Conservation (phyloP, 1,284 basidiomycete species). For the Leccinum griseonigrum region DNA sequence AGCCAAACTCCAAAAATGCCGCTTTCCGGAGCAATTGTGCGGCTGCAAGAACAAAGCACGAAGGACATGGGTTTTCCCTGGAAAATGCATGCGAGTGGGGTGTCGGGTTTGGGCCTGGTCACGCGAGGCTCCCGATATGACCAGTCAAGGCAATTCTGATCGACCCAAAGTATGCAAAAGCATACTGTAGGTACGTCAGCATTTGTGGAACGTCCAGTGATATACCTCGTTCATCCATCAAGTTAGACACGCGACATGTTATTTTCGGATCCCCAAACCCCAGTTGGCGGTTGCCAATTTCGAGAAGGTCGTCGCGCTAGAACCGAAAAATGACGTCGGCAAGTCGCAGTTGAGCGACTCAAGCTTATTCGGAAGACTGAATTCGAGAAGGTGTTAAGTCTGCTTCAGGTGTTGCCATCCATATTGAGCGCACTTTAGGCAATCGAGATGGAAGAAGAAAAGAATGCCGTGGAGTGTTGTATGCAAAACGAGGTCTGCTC, state of each 20-base stretch:
- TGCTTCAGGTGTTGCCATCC: not conserved
- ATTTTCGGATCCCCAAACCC: slow-evolving; percentile 86
- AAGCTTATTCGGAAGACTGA: slow-evolving; percentile 81
- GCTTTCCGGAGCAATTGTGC: slow-evolving; percentile 82
- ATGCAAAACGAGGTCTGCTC: slow-evolving; percentile 61
- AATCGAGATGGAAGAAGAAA: slow-evolving; percentile 87
- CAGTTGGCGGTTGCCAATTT: slow-evolving; percentile 85
- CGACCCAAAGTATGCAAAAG: slow-evolving; percentile 91
- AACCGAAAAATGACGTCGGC: slow-evolving; percentile 85
- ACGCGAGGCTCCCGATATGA: slow-evolving; percentile 15
- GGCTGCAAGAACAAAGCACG: slow-evolving; percentile 73
- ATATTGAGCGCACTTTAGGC: slow-evolving; percentile 50
- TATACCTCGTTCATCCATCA: slow-evolving; percentile 7
- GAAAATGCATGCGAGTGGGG: slow-evolving; percentile 65
- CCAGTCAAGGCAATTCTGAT: slow-evolving; percentile 84
- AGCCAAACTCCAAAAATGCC: slow-evolving; percentile 73
- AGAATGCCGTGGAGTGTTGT: slow-evolving; percentile 71
- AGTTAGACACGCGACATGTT: slow-evolving; percentile 82
- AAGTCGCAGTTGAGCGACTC: slow-evolving; percentile 83
- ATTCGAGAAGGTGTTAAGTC: slow-evolving; percentile 73
- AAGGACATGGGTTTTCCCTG: slow-evolving; percentile 83
- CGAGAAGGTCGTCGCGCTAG: slow-evolving; percentile 82
- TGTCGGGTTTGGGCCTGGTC: slow-evolving; percentile 5
- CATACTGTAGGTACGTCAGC: slow-evolving; percentile 69
- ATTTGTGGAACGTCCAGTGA: not conserved